Evolutionary conservation across 1,284 basidiomycete genomes (phyloP), one percentile per base, ranked within the genome.

Genomic region (Sphagnurus paluster): DNA sequence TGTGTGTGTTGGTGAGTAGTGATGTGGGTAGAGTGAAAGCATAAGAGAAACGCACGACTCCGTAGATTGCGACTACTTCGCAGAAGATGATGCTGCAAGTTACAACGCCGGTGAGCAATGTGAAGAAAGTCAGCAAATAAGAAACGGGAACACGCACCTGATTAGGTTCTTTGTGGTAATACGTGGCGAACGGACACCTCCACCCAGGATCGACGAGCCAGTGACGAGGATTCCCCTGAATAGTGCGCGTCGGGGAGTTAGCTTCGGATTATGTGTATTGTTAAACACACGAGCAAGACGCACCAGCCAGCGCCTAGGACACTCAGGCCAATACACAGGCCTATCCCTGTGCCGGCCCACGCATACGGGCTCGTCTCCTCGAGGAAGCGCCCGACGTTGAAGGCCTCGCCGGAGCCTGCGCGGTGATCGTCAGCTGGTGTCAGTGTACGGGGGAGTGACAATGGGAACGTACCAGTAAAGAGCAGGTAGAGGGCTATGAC

Each of bases 211-310:
- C 21, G 92, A 95, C 16, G 95, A 74, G 45, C 96, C 96, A 2
- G 96, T 98, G 52, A 98, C 77, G 74, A 97, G 95, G 69, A 99
- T 99, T 45, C 96, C 96, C 95, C 95, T 98, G n/a, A n/a, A n/a
- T n/a, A n/a, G n/a, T n/a, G 57, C 52, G 46, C 14, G 46, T n/a
- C 8, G 29, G 39, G n/a, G n/a, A n/a, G n/a, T n/a, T n/a, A n/a
- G n/a, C n/a, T n/a, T n/a, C n/a, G n/a, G n/a, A n/a, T n/a, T n/a
- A 43, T 21, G 51, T 37, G 32, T n/a, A 26, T 28, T 24, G 16
- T 38, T 14, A 41, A 24, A 13, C 20, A 23, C 38, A 45, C 42
- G 11, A 10, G 16, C 5, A 10, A 19, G 7, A 17, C 88, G 54
- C 50, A 96, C 96, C 96, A 98, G 69, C 90, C 96, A 37, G 96